Base-by-base conservation (phyloP, 2,329 filamentous ascomycete genomes). In the Phaeosphaeria sp. region DNA sequence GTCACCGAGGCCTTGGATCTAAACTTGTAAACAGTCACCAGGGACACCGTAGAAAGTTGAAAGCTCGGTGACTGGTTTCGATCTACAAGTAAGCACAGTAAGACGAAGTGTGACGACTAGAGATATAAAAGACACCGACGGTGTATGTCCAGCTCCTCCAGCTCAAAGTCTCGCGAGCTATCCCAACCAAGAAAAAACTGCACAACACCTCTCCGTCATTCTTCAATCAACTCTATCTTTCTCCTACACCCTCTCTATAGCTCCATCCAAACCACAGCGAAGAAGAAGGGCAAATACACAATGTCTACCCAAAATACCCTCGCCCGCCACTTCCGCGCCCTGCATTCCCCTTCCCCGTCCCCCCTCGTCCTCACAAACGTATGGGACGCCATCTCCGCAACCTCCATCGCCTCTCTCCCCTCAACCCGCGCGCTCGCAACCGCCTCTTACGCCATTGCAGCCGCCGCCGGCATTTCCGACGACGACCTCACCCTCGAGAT, bases 331-430 rank as follows among this genome's bases (percentile, higher is more conserved):
- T 30, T 75, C 46, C 65, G 65, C 52, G 50, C 72, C 67, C 81
- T 87, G 20, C 85, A 87, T 69, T 59, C 72, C 21, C 83, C 85
- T 0, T 80, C 81, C 2, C n/a, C n/a, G n/a, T 66, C 77, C 0
- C 85, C 86, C 13, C 58, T 88, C 36, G 59, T 87, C 43, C 74
- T 88, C 6, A 77, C 84, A 11, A 88, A 88, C 63, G 75, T 86
- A 60, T 86, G 83, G 78, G 85, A 88, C 64, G 73, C 78, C 25
- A 69, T 81, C 20, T 82, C 84, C 3, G 82, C 85, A 39, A 69
- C 72, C 15, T 66, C 79, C 1, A 71, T 87, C 48, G 72, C 79
- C 7, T 76, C 79, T 0, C 76, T 84, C 33, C 80, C 82, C 18
- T 60, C n/a, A 43, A 73, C 76, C 42, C 59, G 76, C 65, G 77